Conservation (phyloP, 2,329 filamentous ascomycete species). For the Pyricularia sp. region DNA sequence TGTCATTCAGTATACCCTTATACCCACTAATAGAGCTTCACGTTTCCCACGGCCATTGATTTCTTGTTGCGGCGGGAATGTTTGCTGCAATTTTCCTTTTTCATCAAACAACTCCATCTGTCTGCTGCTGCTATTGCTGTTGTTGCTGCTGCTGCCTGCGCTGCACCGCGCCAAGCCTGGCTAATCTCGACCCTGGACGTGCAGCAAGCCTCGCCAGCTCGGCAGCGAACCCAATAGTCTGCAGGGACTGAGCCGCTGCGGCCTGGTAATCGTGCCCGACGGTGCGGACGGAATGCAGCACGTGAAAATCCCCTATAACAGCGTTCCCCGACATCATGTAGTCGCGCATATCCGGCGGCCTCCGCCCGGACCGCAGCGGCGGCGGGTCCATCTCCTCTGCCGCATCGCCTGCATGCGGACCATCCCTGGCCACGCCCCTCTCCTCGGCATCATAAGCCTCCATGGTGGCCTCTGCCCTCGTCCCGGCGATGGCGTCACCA, state of each 20-base stretch:
- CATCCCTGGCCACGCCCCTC: slow-evolving; percentile 32
- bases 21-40: not conserved
- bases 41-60: not conserved
- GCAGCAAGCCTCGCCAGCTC: slow-evolving; percentile 39
- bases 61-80: not conserved
- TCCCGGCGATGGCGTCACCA: slow-evolving; percentile 13
- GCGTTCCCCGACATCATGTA: slow-evolving; percentile 42
- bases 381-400: slow-evolving; percentile 26
- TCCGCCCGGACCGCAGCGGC: slow-evolving; percentile 14
- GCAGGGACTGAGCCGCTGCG: slow-evolving; percentile 37
- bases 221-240: slow-evolving; percentile 40
- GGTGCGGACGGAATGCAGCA: slow-evolving; percentile 34
- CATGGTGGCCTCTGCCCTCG: slow-evolving; percentile 10
- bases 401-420: not conserved
- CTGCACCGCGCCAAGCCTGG: slow-evolving; percentile 14
- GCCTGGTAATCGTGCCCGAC: slow-evolving; percentile 33
- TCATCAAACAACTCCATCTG: not conserved
- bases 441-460: slow-evolving; percentile 47
- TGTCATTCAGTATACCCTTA: not conserved
- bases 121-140: not conserved
- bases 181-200: slow-evolving; percentile 24
- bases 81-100: not conserved
- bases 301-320: slow-evolving; percentile 38
- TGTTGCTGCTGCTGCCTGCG: slow-evolving; percentile 8
- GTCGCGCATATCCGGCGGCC: slow-evolving; percentile 27